Conservation (phyloP, 2,329 filamentous ascomycete species). For the Verticillium dahliae region DNA sequence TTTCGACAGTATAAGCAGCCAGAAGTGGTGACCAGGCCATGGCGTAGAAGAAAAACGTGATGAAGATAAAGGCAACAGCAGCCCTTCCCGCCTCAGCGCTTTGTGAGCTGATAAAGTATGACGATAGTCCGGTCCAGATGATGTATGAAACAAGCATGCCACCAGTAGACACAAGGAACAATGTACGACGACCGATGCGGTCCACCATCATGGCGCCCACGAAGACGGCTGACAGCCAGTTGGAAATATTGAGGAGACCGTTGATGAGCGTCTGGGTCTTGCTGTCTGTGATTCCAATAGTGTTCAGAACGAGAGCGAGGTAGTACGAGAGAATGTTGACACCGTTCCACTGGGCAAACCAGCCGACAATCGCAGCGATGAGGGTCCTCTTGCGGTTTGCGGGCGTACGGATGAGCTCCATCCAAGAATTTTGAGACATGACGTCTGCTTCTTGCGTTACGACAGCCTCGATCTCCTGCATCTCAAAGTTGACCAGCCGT, state of each 20-base stretch:
- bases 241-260: slow-evolving; percentile 17
- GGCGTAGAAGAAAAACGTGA: slow-evolving; percentile 28
- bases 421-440: slow-evolving; percentile 1
- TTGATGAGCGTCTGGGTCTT: slow-evolving; percentile 32
- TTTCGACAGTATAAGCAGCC: slow-evolving; percentile 20
- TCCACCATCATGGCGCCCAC: slow-evolving; percentile 18
- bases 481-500: slow-evolving; percentile 31
- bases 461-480: slow-evolving; percentile 29
- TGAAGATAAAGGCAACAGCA: slow-evolving; percentile 28
- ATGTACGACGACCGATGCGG: slow-evolving; percentile 19
- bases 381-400: slow-evolving; percentile 20
- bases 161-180: slow-evolving; percentile 22
- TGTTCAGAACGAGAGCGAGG: slow-evolving; percentile 24
- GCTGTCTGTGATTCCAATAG: slow-evolving; percentile 20
- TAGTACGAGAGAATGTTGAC: slow-evolving; percentile 31
- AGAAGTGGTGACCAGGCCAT: slow-evolving; percentile 27
- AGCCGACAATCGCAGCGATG: slow-evolving; percentile 15
- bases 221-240: slow-evolving; percentile 5
- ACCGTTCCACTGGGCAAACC: slow-evolving; percentile 20
- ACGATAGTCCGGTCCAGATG: slow-evolving; percentile 28
- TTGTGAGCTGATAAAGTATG: slow-evolving; percentile 11
- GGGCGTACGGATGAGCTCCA: slow-evolving; percentile 15
- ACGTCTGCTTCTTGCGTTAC: slow-evolving; percentile 1
- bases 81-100: slow-evolving; percentile 15
- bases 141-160: slow-evolving; percentile 28